phyloP scores from a whole-genome alignment of 2,329 filamentous ascomycete genomes.

The Apiospora arundinis region DNA sequence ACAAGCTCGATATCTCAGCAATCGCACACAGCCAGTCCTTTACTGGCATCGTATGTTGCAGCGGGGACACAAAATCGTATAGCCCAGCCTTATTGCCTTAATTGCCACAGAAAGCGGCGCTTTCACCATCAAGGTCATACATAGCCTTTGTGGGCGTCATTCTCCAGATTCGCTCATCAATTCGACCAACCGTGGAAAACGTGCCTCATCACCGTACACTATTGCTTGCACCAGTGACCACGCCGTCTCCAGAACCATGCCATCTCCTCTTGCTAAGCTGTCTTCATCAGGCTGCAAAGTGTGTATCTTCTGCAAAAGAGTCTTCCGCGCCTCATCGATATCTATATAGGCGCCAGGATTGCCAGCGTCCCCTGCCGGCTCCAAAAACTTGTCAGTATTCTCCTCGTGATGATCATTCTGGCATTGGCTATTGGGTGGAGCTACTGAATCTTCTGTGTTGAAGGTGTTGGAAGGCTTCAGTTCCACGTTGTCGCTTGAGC shows the following conservation, averaged over 20 bases:
- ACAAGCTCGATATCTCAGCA: neutral
- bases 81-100: too few species aligned
- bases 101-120: neutral
- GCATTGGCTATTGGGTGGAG: too few species aligned
- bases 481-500: too few species aligned
- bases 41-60: too few species aligned
- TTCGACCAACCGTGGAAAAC: neutral
- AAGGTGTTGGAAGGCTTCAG: too few species aligned
- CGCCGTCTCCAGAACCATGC: constrained; percentile 3
- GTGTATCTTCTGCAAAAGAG: neutral
- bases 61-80: too few species aligned
- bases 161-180: neutral
- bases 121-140: too few species aligned
- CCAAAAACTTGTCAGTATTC: too few species aligned
- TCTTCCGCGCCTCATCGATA: neutral
- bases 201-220: neutral
- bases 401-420: too few species aligned
- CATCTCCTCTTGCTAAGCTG: neutral
- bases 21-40: neutral
- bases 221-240: constrained; percentile 3
- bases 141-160: neutral
- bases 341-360: too few species aligned
- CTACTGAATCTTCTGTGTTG: too few species aligned
- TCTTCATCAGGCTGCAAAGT: neutral
- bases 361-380: too few species aligned